Percentiles rank a stretch among this genome's conserved stretches.
Conservation (phyloP, 257 asterid species). For the Solanum gandarillasii region DNA sequence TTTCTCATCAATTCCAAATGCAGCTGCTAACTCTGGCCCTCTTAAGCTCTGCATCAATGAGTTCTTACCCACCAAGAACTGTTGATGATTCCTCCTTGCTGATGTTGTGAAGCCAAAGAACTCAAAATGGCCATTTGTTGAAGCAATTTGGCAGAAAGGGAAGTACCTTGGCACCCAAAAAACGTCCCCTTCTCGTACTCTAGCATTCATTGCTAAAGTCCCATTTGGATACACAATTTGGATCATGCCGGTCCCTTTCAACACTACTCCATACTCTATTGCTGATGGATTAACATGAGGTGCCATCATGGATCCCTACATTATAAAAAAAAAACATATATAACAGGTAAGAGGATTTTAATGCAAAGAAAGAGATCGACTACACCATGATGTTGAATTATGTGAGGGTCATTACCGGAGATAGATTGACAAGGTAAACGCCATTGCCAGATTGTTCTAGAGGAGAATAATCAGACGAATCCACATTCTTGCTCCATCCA, state of each 20-base stretch:
- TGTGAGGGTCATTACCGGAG: conserved; percentile 33
- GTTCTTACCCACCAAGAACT: background rate
- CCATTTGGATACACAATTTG: background rate
- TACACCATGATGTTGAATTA: background rate
- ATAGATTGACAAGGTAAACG: conserved; percentile 61
- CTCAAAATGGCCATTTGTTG: background rate
- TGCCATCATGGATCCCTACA: background rate
- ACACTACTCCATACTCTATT: background rate
- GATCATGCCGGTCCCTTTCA: background rate
- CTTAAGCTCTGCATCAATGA: background rate
- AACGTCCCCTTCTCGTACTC: background rate
- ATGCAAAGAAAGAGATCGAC: background rate
- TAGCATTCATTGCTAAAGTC: background rate
- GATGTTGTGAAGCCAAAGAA: background rate
- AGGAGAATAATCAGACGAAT: conserved; percentile 43
- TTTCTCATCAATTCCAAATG: background rate
- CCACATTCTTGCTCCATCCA: conserved; percentile 70
- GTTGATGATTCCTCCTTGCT: background rate
- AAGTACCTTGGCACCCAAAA: background rate
- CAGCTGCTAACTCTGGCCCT: background rate
- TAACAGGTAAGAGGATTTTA: background rate
- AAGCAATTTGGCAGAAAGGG: background rate
- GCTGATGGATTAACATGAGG: background rate
- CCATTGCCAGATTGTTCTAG: conserved; percentile 44
- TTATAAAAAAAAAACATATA: background rate